A percentile compares a stretch with the other conserved stretches of the same genome.
Evolutionary conservation across 768 basidiomycete genomes (phyloP).

Genomic region (Symmetrospora coprosmae): DNA sequence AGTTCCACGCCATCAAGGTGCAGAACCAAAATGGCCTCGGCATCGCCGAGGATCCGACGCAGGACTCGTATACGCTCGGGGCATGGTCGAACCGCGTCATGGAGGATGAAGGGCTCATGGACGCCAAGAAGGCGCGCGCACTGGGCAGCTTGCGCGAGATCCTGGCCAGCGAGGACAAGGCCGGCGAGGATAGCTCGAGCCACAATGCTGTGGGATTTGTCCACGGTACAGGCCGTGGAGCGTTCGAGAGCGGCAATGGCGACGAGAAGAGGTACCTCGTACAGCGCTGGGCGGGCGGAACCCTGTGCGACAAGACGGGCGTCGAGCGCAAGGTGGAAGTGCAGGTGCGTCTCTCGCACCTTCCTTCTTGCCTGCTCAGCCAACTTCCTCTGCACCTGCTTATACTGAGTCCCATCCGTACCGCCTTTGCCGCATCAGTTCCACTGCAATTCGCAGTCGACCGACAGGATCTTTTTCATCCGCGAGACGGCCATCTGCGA

Average conservation of each 20-base stretch:
- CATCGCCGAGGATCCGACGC: constrained; percentile 34
- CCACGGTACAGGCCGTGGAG: constrained; percentile 45
- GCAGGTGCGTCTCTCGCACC: constrained; percentile 48
- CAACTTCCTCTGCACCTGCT: background rate
- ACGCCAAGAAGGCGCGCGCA: constrained; percentile 43
- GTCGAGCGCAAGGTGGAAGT: constrained; percentile 80
- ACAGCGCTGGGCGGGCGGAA: constrained; percentile 52
- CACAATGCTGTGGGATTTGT: constrained; percentile 58
- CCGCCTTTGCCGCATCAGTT: constrained; percentile 22
- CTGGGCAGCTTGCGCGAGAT: constrained; percentile 46
- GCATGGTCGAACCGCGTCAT: constrained; percentile 10
- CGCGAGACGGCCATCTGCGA: constrained; percentile 52
- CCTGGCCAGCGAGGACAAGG: constrained; percentile 34
- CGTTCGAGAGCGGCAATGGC: constrained; percentile 36
- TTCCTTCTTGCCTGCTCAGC: background rate
- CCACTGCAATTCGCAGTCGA: constrained; percentile 32
- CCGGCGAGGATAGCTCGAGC: constrained; percentile 52
- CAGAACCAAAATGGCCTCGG: constrained; percentile 29
- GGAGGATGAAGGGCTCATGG: constrained; percentile 48
- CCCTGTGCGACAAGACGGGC: constrained; percentile 81
- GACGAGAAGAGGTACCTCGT: constrained; percentile 80
- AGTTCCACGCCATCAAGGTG: constrained; percentile 83
- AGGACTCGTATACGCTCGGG: constrained; percentile 32
- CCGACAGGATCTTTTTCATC: constrained; percentile 32
- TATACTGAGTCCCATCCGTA: too few species aligned